Conservation (phyloP, 805 yeast species). For the Yamadazyma ubonensis region DNA sequence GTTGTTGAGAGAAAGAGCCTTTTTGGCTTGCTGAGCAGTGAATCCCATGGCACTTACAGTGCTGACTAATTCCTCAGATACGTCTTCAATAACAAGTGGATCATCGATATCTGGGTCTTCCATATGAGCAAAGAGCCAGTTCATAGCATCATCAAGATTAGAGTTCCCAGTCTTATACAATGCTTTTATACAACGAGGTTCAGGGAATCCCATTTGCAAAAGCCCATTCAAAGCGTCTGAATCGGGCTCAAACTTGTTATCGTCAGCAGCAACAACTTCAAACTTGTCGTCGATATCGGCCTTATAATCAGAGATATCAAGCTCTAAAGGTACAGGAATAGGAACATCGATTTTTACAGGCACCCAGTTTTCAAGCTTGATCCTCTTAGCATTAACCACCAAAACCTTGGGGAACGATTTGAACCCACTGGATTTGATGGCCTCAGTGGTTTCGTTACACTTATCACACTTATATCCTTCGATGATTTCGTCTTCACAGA, state of each 20-base stretch:
- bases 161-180: slow-evolving; percentile 70
- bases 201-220: slow-evolving; percentile 85
- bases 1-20: slow-evolving; percentile 62
- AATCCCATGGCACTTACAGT: slow-evolving; percentile 78
- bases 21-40: slow-evolving; percentile 56
- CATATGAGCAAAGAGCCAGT: slow-evolving; percentile 87
- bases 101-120: slow-evolving; percentile 79
- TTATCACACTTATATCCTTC: slow-evolving; percentile 61
- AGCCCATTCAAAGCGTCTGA: slow-evolving; percentile 53
- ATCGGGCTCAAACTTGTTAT: slow-evolving; percentile 65
- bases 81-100: slow-evolving; percentile 41
- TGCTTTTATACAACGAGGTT: slow-evolving; percentile 62
- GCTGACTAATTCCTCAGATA: slow-evolving; percentile 32
- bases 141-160: slow-evolving; percentile 70
- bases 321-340: slow-evolving; percentile 46
- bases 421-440: slow-evolving; percentile 46
- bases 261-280: too few species aligned
- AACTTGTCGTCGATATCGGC: slow-evolving; percentile 35
- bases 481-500: slow-evolving; percentile 50
- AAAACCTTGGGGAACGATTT: slow-evolving; percentile 68
- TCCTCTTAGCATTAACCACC: slow-evolving; percentile 73
- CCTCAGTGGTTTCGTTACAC: slow-evolving; percentile 44
- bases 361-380: slow-evolving; percentile 84
- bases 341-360: slow-evolving; percentile 83
- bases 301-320: slow-evolving; percentile 45